These are phyloP conservation scores for Citrullus colocynthis DNA, from an alignment of 306 rosid species.

Conservation along the genomic window DNA sequence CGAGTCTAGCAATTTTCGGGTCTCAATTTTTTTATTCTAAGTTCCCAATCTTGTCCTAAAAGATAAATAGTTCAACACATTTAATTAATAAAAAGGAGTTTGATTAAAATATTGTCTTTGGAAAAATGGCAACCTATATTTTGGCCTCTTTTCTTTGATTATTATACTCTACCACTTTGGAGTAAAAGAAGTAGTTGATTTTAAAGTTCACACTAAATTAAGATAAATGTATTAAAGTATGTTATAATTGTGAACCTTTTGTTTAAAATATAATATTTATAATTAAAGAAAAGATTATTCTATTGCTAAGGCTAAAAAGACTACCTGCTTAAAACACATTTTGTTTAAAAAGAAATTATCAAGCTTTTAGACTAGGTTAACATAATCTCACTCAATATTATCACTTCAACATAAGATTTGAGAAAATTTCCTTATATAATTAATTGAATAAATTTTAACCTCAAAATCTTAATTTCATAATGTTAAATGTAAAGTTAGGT, in stretches of 20 bases:
- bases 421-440: not conserved
- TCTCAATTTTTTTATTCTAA: no score
- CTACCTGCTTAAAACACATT: not conserved
- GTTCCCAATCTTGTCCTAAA: no score
- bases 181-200: not conserved
- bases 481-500: not conserved
- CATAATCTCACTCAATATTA: not conserved
- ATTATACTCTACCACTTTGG: not conserved
- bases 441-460: not conserved
- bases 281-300: not conserved
- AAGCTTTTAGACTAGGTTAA: not conserved
- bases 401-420: not conserved
- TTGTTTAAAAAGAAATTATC: not conserved
- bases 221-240: not conserved
- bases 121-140: not conserved
- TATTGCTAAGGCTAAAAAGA: not conserved
- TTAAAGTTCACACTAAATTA: not conserved
- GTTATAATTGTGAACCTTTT: not conserved
- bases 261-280: not conserved
- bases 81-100: not conserved
- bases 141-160: not conserved
- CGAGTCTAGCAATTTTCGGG: no score
- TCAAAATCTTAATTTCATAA: no score
- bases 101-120: not conserved
- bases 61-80: no score